Evolutionary conservation across 2,329 filamentous ascomycete genomes (phyloP).

Genomic region (Neoascochyta sp.): DNA sequence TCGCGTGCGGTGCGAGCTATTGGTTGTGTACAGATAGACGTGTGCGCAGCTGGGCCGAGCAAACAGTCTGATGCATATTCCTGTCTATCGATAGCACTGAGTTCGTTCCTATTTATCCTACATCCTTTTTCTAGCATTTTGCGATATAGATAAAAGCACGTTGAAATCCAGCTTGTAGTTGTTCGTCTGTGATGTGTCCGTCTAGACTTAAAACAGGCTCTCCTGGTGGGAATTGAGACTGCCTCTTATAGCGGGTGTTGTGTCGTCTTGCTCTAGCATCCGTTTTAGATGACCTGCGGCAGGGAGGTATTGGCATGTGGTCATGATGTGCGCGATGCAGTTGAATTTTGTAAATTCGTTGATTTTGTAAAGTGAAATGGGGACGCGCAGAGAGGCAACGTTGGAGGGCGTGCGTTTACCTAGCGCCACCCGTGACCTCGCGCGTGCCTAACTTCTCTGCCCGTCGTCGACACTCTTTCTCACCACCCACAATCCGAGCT

Average conservation of each 20-base stretch:
- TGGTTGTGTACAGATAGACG: conserved; percentile 4
- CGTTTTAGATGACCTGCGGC: conserved; percentile 24
- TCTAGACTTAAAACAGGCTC: conserved; percentile 1
- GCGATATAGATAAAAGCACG: too few relatives aligned
- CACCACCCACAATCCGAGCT: conserved; percentile 24
- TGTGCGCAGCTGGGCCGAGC: conserved; percentile 3
- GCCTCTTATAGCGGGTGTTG: conserved; percentile 6
- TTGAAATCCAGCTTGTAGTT: too few relatives aligned
- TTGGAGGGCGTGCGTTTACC: conserved; percentile 5
- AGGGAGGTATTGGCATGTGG: conserved; percentile 12
- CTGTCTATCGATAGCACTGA: too few relatives aligned
- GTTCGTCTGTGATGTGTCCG: too few relatives aligned
- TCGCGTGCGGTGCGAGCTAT: conserved; percentile 5
- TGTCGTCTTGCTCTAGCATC: conserved; percentile 18
- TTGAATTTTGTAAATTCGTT: too few relatives aligned
- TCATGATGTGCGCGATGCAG: conserved; percentile 28
- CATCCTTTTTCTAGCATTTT: too few relatives aligned
- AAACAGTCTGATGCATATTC: too few relatives aligned
- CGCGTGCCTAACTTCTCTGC: conserved; percentile 13
- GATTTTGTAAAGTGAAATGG: too few relatives aligned
- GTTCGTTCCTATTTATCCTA: conserved; percentile 1
- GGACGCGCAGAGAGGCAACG: background rate
- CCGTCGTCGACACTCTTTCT: conserved; percentile 10
- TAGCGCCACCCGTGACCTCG: conserved; percentile 18
- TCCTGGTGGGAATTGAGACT: conserved; percentile 1